phyloP scores from a whole-genome alignment of 2,329 filamentous ascomycete genomes.

The Cyphellophora europaea region DNA sequence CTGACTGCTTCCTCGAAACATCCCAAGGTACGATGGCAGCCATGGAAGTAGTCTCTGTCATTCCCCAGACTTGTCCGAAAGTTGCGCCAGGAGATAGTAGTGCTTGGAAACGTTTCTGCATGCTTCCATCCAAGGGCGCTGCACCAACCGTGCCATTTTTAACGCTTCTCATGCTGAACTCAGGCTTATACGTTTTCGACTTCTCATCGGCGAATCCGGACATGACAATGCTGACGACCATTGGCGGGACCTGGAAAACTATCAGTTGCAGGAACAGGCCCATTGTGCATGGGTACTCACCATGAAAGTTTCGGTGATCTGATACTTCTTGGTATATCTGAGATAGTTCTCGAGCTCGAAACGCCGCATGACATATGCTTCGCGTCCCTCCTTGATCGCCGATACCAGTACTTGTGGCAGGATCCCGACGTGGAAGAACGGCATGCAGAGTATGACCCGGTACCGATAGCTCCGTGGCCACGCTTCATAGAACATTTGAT shows the following conservation, averaged over 20 bases:
- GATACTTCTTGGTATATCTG: conserved; percentile 4
- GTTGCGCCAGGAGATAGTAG: conserved; percentile 31
- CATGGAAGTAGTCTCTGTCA: conserved; percentile 40
- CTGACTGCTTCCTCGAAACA: conserved; percentile 7
- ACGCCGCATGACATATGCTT: conserved; percentile 37
- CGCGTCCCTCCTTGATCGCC: conserved; percentile 34
- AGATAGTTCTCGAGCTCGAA: conserved; percentile 22
- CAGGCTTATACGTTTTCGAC: conserved; percentile 16
- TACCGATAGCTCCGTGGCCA: not conserved
- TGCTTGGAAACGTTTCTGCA: conserved; percentile 29
- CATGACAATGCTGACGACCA: conserved; percentile 27
- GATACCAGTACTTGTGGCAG: not conserved
- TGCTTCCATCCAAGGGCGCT: conserved; percentile 34
- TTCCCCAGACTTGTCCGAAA: conserved; percentile 43
- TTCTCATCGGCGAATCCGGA: conserved; percentile 6
- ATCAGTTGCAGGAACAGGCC: no score
- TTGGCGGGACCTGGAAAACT: conserved; percentile 38
- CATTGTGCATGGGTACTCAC: no score
- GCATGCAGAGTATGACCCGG: not conserved
- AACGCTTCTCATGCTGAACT: conserved; percentile 27
- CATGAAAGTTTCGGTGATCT: conserved; percentile 9
- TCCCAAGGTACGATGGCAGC: conserved; percentile 26
- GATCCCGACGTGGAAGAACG: not conserved
- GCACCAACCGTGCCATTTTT: conserved; percentile 38
- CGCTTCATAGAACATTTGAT: conserved; percentile 7